Base-by-base conservation (phyloP, 108 stramenopile genomes). In the Mediolabrus comicus region DNA sequence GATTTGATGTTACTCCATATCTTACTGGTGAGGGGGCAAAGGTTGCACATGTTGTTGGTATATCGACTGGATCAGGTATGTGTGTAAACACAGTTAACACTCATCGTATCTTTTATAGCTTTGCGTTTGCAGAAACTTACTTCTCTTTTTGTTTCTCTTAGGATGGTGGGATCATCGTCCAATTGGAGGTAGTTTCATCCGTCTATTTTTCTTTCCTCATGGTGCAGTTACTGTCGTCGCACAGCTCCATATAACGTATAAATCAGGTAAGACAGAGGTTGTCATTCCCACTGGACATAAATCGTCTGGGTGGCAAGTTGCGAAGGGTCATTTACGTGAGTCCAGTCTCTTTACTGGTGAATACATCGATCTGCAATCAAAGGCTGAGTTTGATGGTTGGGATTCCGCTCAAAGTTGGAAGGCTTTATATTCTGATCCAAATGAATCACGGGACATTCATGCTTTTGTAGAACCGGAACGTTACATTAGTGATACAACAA, bases 81-180 rank as follows among this genome's bases (percentile, higher is more conserved):
- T 62, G 49, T 9, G 16, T 14, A n/a, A n/a, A n/a, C n/a, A n/a
- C n/a, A n/a, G n/a, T n/a, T n/a, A n/a, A n/a, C n/a, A n/a, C n/a
- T n/a, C n/a, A n/a, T n/a, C n/a, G n/a, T n/a, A n/a, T n/a, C n/a
- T n/a, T n/a, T n/a, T n/a, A n/a, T n/a, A n/a, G n/a, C n/a, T n/a
- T n/a, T n/a, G n/a, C n/a, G n/a, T n/a, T n/a, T 22, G 4, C 46
- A n/a, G 11, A 4, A 62, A 24, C 19, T 35, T 8, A 24, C 35
- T 22, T 28, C 2, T 62, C 3, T 25, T 27, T 49, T n/a, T 32
- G 29, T 64, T 12, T 39, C 13, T 33, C 35, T 57, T 19, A 56
- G 81, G 81, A 53, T 82, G 81, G 81, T 82, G 81, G 81, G 77
- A 82, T 67, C 82, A 71, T 72, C 69, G 74, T 31, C 79, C 82